Evolutionary conservation across 2,329 filamentous ascomycete species (phyloP), one percentile per base, ranked within the genome.

Genomic region (Lachnellula occidentalis): DNA sequence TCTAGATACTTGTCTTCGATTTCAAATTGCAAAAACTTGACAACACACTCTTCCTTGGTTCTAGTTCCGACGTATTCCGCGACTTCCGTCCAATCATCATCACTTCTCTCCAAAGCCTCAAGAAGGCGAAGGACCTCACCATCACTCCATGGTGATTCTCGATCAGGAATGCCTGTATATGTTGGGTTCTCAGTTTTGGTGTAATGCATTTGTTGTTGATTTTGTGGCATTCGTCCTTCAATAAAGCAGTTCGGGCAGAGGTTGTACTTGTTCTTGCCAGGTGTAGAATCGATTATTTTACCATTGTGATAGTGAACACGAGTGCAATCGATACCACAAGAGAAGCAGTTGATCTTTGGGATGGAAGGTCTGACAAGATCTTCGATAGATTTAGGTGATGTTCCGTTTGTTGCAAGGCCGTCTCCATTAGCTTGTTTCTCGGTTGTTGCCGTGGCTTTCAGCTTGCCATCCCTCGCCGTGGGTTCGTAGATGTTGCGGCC

Each of bases 1-100:
- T 97, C 92, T 9, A 96, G 77, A 67, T 96, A 99, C 70, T 95
- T 95, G 75, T 96, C 92, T 71, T 97, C 94, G 58, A 99, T 99
- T 63, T 96, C 92, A 36, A 99, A 78, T 68, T 96, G 91, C 60
- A 99, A 73, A 76, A 99, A 99, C 70, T 96, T 94, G 64, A 97
- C 80, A 15, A 97, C 92, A 70, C 94, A 99, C 74, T 99, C 92
- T 71, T 99, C 95, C 51, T 90, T 82, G 1, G 91, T 96, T 57
- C 92, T 86, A 2, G 90, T 95, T 48, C 88, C 88, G 43, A 99
- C 94, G 67, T 96, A 89, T 59, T 92, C 90, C 1, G 95, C 86
- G 61, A 99, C 92, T 65, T 90, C 84, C 55, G 88, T 87, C 94
- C 94, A 99, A 72, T 97, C 90, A 58, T 97, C 92, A 61, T 97